A percentile compares a stretch with the other conserved stretches of the same genome.
Evolutionary conservation across 441 rosid genomes (phyloP).

Genomic region (Brassica balearica): DNA sequence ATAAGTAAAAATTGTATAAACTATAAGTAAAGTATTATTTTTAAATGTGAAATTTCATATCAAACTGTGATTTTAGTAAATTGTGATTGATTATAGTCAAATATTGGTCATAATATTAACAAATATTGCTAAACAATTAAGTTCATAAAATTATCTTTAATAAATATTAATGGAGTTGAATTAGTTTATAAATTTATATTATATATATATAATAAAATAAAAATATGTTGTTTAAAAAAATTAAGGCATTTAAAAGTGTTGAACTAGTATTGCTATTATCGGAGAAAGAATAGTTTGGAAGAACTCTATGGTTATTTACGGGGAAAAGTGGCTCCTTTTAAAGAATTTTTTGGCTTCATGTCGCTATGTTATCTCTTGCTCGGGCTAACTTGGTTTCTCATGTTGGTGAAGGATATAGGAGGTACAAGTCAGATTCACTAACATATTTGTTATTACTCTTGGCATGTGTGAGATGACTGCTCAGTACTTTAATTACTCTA

Average conservation of each 20-base stretch:
- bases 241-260: too few species aligned
- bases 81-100: background rate
- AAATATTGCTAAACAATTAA: too few species aligned
- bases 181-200: too few species aligned
- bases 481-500: slow-evolving; percentile 79
- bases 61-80: background rate
- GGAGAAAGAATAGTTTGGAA: too few species aligned
- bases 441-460: slow-evolving; percentile 86
- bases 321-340: background rate
- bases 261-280: too few species aligned
- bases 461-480: slow-evolving; percentile 95
- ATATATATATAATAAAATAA: too few species aligned
- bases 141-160: too few species aligned
- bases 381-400: background rate
- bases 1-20: background rate
- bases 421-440: slow-evolving; percentile 62
- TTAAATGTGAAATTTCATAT: background rate
- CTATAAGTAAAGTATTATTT: background rate
- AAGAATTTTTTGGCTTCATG: background rate
- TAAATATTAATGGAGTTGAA: too few species aligned
- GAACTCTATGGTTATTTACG: background rate
- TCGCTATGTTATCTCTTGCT: background rate
- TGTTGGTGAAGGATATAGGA: background rate
- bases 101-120: background rate
- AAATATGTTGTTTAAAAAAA: too few species aligned